These are phyloP conservation scores for Leptographium procerum DNA, from an alignment of 2,329 filamentous ascomycete species.

Conservation along the genomic window DNA sequence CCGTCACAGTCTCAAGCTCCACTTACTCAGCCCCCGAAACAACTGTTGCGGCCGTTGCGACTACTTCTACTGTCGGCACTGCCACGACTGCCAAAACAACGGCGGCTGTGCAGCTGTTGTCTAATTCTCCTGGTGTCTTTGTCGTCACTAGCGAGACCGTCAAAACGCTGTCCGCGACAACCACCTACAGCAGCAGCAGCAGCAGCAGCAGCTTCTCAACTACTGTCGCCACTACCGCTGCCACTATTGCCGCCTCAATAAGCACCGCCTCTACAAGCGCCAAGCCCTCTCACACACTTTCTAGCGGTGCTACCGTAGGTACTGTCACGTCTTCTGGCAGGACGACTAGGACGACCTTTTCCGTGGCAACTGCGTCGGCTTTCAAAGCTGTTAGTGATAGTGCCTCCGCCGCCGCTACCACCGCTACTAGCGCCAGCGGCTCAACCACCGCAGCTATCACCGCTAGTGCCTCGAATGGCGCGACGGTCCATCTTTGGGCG, in stretches of 20 bases:
- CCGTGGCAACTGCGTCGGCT: background rate
- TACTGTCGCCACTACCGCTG: background rate
- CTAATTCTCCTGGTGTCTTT: conserved; percentile 8
- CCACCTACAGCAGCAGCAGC: background rate
- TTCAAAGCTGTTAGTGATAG: background rate
- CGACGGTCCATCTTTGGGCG: background rate
- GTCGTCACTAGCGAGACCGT: background rate
- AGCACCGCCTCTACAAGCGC: background rate
- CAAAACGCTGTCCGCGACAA: background rate
- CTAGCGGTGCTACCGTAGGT: background rate
- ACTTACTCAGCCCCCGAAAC: background rate
- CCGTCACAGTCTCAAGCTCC: background rate
- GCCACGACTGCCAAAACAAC: background rate
- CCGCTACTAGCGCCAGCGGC: background rate
- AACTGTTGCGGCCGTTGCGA: background rate
- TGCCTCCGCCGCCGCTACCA: background rate
- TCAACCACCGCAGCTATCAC: background rate
- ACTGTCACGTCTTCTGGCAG: background rate
- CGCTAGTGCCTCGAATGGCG: background rate
- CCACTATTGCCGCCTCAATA: background rate
- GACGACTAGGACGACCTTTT: background rate
- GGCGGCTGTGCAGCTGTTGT: background rate
- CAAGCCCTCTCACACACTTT: background rate
- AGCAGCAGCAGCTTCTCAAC: background rate
- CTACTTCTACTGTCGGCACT: background rate